Evolutionary conservation across 139 green algal species (phyloP), one percentile per base, ranked within the genome.

Genomic region (Chlamydomonas sp.): DNA sequence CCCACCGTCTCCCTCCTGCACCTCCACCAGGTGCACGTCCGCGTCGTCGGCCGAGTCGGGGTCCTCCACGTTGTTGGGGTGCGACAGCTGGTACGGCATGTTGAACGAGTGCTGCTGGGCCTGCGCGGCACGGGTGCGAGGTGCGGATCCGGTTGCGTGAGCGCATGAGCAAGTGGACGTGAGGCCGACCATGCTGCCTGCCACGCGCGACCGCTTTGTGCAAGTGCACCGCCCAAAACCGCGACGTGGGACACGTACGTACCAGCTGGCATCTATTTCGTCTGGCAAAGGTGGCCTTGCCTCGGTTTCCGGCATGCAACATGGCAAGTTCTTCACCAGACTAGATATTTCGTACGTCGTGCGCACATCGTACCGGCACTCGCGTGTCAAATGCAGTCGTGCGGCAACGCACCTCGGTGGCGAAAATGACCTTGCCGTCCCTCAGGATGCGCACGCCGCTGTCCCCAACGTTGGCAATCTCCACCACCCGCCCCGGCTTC

Each of bases 81-180:
- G 89, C 9, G 85, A 94, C 72, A 98, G 90, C 95, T 99, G 97
- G 91, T 94, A 99, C 0, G 98, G 98, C 93, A 97, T 97, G 93
- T 99, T 99, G 93, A 98, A 99, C 80, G 92, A 88, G 90, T 99
- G 98, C 94, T 99, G 95, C 94, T 98, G 96, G 64, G 92, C 79
- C 92, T 96, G 92, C 10, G 61, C 14, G 69, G 5, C 59, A 3
- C 12, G 1, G 16, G 20, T 1, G 31, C 7, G 12, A n/a, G 4
- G 2, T 14, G n/a, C n/a, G 63, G 49, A 16, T 17, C 7, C 7
- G 58, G 14, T 17, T 9, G 9, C 9, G 31, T 14, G 31, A 49
- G 31, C 31, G 31, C 31, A 49, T 49, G 31, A 49, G 31, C 31
- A 49, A 49, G 31, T 49, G 31, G 31, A 49, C 31, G 31, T 49